A percentile compares a stretch with the other conserved stretches of the same genome.
Conservation (phyloP, 2,329 filamentous ascomycete genomes). For the Claviceps cyperi region DNA sequence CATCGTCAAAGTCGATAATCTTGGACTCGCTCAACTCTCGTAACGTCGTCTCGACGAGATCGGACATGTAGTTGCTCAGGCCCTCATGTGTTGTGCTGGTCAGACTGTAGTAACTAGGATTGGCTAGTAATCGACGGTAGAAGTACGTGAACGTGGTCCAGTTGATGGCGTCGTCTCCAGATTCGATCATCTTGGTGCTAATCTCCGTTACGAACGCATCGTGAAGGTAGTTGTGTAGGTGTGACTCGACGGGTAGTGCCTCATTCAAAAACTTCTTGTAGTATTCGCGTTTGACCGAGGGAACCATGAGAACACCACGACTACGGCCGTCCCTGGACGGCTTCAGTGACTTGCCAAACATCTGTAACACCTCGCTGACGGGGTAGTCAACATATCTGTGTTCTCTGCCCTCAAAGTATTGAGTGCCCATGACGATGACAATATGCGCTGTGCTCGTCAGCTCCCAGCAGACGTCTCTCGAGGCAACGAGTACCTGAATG, state of each 20-base stretch:
- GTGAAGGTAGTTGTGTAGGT: constrained; percentile 79
- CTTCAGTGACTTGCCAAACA: constrained; percentile 88
- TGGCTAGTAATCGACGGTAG: constrained; percentile 84
- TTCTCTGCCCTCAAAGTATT: constrained; percentile 92
- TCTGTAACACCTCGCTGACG: constrained; percentile 85
- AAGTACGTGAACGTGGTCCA: constrained; percentile 99
- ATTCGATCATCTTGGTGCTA: constrained; percentile 88
- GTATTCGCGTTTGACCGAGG: constrained; percentile 86
- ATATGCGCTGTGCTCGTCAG: constrained; percentile 76
- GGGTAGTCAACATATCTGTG: constrained; percentile 96
- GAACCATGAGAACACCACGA: constrained; percentile 92
- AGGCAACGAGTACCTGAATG: constrained; percentile 65
- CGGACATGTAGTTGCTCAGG: constrained; percentile 85
- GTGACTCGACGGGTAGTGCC: constrained; percentile 87
- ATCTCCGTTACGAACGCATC: constrained; percentile 97
- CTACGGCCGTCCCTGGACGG: constrained; percentile 65
- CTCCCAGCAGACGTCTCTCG: constrained; percentile 91
- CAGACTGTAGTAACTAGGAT: constrained; percentile 91
- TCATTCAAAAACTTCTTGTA: constrained; percentile 99
- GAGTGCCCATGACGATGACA: constrained; percentile 93
- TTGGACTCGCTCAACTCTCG: constrained; percentile 85
- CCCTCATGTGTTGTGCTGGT: constrained; percentile 81
- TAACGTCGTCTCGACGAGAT: constrained; percentile 82
- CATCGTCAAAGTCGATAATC: constrained; percentile 90
- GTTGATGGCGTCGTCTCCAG: constrained; percentile 91